Base-by-base conservation (phyloP, 2,329 filamentous ascomycete genomes). In the Aspergillus texensis region DNA sequence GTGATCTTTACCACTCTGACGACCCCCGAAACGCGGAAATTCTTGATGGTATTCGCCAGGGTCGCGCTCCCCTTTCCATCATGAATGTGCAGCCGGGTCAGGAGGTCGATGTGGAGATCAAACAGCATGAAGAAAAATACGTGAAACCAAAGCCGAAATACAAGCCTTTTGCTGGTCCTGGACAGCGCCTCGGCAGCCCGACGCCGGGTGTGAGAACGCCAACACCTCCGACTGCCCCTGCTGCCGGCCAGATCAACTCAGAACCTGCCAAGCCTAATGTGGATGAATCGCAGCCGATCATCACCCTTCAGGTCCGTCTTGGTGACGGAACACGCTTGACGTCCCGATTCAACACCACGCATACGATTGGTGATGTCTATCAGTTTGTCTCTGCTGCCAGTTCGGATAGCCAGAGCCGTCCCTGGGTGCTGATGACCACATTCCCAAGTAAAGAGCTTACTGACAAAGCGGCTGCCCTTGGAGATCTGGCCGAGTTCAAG, bases 341-440 rank as follows among this genome's bases (percentile, higher is more conserved):
- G 8, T 86, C 85, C 24, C 83, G 87, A 26, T 90, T 90, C 80
- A 90, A 90, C 74, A 88, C 86, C 0, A 85, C 84, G 1, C 86
- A 89, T 71, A 89, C 87, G 0, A 83, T 90, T 62, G 87, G 87
- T 46, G 85, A 89, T 66, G 85, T 90, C 45, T 89, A 89, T 75
- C 76, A 80, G 48, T 89, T 89, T 70, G 87, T 89, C 53, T 76
- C 81, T 59, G 81, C 82, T 14, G 80, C 86, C 6, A 86, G 82
- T 54, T 74, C 85, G 0, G 75, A 77, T 16, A 84, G 82, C 65
- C 77, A 78, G 59, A 72, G 78, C 65, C 81, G 88, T 39, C 68
- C 80, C 4, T 90, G 85, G 77, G 85, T 84, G 4, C 76, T 90
- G 63, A 88, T 89, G 84, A 89, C 87, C 6, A 89, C 87, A 0